A percentile compares a stretch with the other conserved stretches of the same genome.
These are phyloP conservation scores for Aegilops tauschii DNA, from an alignment of 176 grass and related monocot genomes.

Conservation along the genomic window DNA sequence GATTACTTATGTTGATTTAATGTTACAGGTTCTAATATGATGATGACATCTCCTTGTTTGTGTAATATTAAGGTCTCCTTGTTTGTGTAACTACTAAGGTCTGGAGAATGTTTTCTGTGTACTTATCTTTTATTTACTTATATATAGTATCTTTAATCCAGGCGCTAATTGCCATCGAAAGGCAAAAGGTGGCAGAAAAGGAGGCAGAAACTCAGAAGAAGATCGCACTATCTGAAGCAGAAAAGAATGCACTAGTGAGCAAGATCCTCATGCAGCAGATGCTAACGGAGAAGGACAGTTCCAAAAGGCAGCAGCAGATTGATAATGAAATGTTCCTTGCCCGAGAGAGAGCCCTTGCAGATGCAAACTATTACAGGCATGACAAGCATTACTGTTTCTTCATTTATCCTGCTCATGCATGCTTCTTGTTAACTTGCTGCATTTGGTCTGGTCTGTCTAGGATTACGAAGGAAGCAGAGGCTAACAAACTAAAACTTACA, in stretches of 20 bases:
- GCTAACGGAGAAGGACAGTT: constrained; percentile 86
- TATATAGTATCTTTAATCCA: constrained; percentile 22
- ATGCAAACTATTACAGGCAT: constrained; percentile 85
- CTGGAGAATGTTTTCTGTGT: constrained; percentile 7
- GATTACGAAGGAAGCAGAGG: constrained; percentile 90
- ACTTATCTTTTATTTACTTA: constrained; percentile 6
- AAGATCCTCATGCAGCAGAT: constrained; percentile 97
- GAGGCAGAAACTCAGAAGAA: constrained; percentile 98
- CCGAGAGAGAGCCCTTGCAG: constrained; percentile 74
- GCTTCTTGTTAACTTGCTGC: neutral
- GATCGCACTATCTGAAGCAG: constrained; percentile 93
- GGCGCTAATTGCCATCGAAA: constrained; percentile 88
- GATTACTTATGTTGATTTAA: neutral
- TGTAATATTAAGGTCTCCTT: constrained; percentile 4
- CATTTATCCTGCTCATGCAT: neutral
- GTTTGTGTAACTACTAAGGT: constrained; percentile 10
- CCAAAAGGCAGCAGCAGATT: constrained; percentile 89
- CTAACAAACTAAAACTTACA: constrained; percentile 89
- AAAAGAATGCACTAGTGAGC: constrained; percentile 97
- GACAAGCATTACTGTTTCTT: constrained; percentile 10
- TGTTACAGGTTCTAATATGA: neutral
- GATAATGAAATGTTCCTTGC: constrained; percentile 95
- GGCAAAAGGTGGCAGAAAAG: constrained; percentile 96
- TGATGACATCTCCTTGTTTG: neutral
- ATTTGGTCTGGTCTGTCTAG: constrained; percentile 44